Conservation (phyloP, 306 rosid genomes). For the Medicago ruthenica region DNA sequence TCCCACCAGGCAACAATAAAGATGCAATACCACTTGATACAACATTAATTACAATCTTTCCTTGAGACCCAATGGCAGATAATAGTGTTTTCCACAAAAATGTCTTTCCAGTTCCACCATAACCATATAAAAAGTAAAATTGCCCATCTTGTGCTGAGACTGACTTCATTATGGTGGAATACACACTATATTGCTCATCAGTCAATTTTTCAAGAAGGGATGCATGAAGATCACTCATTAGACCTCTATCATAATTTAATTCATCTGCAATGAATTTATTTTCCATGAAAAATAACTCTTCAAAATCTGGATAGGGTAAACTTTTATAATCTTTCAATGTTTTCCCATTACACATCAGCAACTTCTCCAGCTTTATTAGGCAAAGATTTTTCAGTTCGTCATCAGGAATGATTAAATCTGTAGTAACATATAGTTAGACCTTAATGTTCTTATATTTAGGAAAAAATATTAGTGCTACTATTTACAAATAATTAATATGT, state of each 20-base stretch:
- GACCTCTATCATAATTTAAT: not conserved
- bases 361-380: not conserved
- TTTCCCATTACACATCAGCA: not conserved
- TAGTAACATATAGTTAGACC: too few relatives aligned
- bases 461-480: too few relatives aligned
- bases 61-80: not conserved
- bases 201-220: not conserved
- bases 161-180: not conserved
- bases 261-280: too few relatives aligned
- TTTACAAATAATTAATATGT: too few relatives aligned
- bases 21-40: too few relatives aligned
- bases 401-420: not conserved
- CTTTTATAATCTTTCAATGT: not conserved
- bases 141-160: not conserved
- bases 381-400: not conserved
- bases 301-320: too few relatives aligned
- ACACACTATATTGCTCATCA: not conserved
- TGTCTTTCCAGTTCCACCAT: not conserved
- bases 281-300: too few relatives aligned
- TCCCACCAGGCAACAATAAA: not conserved
- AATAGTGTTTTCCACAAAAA: not conserved
- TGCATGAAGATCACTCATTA: not conserved
- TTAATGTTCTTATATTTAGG: too few relatives aligned
- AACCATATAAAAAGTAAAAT: not conserved
- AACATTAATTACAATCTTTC: not conserved